Evolutionary conservation across 257 asterid genomes (phyloP).

Genomic region (Nicotiana tabacum): DNA sequence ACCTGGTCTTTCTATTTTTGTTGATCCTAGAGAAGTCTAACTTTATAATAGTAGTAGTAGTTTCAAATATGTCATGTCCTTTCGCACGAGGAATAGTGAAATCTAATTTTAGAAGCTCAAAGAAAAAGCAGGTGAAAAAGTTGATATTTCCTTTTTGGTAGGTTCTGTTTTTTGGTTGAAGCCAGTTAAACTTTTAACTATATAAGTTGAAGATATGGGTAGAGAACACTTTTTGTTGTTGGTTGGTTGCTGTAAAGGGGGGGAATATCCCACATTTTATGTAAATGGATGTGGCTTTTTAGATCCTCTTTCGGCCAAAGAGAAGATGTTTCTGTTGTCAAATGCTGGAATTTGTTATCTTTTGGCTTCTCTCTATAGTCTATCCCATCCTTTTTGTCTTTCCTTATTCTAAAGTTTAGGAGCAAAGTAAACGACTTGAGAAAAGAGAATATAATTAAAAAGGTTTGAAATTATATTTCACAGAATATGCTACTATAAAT

Average conservation of each 20-base stretch:
- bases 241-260: constrained; percentile 30
- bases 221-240: constrained; percentile 28
- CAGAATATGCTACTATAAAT: not conserved
- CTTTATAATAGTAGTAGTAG: not conserved
- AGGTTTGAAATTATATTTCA: not conserved
- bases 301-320: constrained; percentile 25
- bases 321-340: not conserved
- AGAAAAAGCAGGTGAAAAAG: not conserved
- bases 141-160: constrained; percentile 1
- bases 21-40: constrained; percentile 86
- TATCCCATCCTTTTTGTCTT: constrained; percentile 13
- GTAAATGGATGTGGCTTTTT: constrained; percentile 47
- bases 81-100: not conserved
- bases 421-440: not conserved
- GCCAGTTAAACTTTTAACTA: not conserved
- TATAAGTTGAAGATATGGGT: not conserved
- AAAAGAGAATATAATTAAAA: not conserved
- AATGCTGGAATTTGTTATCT: constrained; percentile 6
- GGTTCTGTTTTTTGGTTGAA: not conserved
- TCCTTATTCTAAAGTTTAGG: not conserved
- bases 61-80: not conserved
- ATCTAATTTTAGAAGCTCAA: constrained; percentile 14
- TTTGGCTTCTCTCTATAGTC: not conserved
- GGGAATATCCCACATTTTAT: constrained; percentile 34
- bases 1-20: constrained; percentile 73